These are phyloP conservation scores for Pterulicium gracile DNA, from an alignment of 1,284 basidiomycete species.

Conservation along the genomic window DNA sequence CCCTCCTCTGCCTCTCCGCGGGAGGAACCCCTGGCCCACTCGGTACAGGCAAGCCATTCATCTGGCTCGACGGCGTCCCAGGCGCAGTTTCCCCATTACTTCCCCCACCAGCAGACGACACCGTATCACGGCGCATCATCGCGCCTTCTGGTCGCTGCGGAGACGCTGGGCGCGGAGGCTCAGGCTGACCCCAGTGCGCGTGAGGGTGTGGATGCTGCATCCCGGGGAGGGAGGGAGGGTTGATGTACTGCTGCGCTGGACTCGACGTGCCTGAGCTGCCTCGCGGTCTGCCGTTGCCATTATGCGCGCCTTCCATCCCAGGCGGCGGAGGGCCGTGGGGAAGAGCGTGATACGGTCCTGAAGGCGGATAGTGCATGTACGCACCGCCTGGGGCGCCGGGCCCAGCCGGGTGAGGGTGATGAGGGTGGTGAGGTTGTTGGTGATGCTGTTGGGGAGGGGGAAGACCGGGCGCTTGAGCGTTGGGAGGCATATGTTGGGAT, in stretches of 20 bases:
- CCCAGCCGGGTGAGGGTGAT: background rate
- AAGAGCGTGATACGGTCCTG: background rate
- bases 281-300: background rate
- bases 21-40: background rate
- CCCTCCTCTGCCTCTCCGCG: background rate
- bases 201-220: background rate
- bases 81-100: background rate
- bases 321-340: background rate
- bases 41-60: background rate
- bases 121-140: background rate
- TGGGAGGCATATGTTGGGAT: background rate
- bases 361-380: background rate
- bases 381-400: constrained; percentile 1
- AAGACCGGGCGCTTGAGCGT: background rate
- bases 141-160: background rate
- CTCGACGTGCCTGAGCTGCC: background rate
- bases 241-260: background rate
- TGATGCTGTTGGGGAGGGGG: background rate
- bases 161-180: background rate
- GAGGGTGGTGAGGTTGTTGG: background rate
- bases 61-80: background rate
- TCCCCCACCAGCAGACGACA: background rate
- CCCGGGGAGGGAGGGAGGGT: background rate
- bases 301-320: background rate
- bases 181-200: background rate